Percentiles rank a stretch among this genome's conserved stretches.
Conservation (phyloP, 2,329 filamentous ascomycete species). For the Fonsecaea erecta region DNA sequence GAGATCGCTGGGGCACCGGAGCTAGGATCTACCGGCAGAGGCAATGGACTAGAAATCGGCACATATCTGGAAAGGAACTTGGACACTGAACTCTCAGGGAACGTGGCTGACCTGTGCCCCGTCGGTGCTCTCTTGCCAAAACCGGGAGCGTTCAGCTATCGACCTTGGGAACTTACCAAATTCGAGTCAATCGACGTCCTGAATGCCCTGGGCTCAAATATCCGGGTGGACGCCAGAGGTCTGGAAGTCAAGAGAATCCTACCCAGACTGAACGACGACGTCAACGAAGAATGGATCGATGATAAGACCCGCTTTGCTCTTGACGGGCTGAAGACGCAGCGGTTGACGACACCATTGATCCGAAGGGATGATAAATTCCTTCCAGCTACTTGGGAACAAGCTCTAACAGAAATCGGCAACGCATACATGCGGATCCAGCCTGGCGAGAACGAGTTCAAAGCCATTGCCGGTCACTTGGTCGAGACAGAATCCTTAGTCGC, state of each 20-base stretch:
- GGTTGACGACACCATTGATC: constrained; percentile 88
- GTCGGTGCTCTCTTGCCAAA: constrained; percentile 96
- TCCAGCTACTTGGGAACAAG: constrained; percentile 94
- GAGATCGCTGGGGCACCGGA: constrained; percentile 95
- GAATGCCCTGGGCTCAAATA: constrained; percentile 90
- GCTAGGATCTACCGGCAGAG: constrained; percentile 89
- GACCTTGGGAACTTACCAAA: constrained; percentile 96
- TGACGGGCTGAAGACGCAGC: constrained; percentile 94
- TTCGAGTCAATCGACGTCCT: constrained; percentile 94
- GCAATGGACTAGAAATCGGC: constrained; percentile 96
- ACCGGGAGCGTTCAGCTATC: constrained; percentile 94
- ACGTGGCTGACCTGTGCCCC: constrained; percentile 97
- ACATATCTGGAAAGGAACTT: constrained; percentile 95
- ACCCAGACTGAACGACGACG: constrained; percentile 91
- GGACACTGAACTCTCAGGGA: constrained; percentile 92
- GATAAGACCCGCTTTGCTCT: constrained; percentile 97
- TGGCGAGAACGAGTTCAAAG: constrained; percentile 94
- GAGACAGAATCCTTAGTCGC: constrained; percentile 94
- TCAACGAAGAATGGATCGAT: constrained; percentile 99
- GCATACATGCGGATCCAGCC: constrained; percentile 80
- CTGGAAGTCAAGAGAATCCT: constrained; percentile 95
- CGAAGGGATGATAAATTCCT: constrained; percentile 88
- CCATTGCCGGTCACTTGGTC: constrained; percentile 84
- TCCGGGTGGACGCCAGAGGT: constrained; percentile 89
- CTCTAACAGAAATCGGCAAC: constrained; percentile 80